Conservation (phyloP, 176 grass and related monocot genomes). For the Chrysopogon serrulatus region DNA sequence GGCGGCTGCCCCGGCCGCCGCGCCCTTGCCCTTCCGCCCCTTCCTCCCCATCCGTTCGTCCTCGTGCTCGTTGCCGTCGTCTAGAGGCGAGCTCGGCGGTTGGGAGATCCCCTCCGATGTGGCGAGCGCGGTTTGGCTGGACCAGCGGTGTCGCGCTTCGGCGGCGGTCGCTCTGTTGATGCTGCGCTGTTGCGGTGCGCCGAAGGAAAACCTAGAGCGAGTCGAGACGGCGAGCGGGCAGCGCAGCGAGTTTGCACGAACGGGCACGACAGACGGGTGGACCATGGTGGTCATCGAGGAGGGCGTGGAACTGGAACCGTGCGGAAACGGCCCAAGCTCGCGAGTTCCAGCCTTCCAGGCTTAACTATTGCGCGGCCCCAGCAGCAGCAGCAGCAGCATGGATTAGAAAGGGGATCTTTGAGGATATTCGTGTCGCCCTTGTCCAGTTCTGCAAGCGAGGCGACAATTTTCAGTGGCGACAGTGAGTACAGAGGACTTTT, state of each 20-base stretch:
- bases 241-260: background rate
- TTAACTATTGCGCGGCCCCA: background rate
- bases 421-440: background rate
- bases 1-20: background rate
- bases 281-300: background rate
- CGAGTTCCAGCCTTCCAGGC: background rate
- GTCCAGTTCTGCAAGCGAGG: background rate
- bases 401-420: background rate
- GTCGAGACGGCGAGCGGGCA: background rate
- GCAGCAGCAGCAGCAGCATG: background rate
- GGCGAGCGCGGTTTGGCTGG: background rate
- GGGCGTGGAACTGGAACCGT: background rate
- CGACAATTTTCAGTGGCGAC: background rate
- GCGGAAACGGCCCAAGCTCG: background rate
- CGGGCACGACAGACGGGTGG: conserved; percentile 2
- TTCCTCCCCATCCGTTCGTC: conserved; percentile 37
- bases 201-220: conserved; percentile 42
- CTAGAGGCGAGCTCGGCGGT: background rate
- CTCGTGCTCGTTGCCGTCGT: background rate
- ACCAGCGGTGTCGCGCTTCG: background rate
- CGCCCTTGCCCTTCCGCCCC: conserved; percentile 13
- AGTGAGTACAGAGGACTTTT: no score
- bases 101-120: background rate
- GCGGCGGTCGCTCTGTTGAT: background rate
- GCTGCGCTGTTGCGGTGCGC: conserved; percentile 5